These are phyloP conservation scores for Paulownia fortunei DNA, from an alignment of 257 asterid species.

Conservation along the genomic window DNA sequence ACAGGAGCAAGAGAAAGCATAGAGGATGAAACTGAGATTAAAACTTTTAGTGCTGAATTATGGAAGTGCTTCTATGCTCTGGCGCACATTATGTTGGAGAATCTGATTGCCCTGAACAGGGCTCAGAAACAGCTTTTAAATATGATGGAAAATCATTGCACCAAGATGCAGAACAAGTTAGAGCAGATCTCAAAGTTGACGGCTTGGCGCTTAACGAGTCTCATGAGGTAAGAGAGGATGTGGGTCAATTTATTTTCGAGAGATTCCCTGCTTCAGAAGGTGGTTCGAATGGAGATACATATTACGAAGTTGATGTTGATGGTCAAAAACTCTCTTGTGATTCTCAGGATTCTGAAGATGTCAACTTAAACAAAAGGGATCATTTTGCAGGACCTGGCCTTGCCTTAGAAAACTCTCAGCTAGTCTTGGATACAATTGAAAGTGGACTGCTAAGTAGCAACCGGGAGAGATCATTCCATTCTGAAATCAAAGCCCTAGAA, in stretches of 20 bases:
- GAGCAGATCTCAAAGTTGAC: slow-evolving; percentile 50
- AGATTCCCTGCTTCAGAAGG: slow-evolving; percentile 57
- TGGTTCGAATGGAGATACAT: slow-evolving; percentile 49
- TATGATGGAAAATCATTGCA: slow-evolving; percentile 53
- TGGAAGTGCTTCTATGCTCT: slow-evolving; percentile 82
- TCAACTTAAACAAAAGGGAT: slow-evolving; percentile 57
- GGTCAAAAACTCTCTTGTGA: slow-evolving; percentile 54
- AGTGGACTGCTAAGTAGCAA: slow-evolving; percentile 42
- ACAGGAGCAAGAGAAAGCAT: too few species aligned
- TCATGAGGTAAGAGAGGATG: slow-evolving; percentile 51
- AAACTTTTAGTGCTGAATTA: slow-evolving; percentile 41
- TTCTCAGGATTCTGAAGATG: slow-evolving; percentile 72
- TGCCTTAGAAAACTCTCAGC: slow-evolving; percentile 38
- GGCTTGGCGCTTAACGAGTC: slow-evolving; percentile 44
- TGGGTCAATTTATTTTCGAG: slow-evolving; percentile 49
- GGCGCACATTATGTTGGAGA: slow-evolving; percentile 50
- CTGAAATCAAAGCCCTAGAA: slow-evolving; percentile 57
- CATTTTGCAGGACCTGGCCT: slow-evolving; percentile 47
- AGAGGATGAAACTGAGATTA: too few species aligned
- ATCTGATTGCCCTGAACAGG: slow-evolving; percentile 63
- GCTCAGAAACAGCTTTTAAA: slow-evolving; percentile 50
- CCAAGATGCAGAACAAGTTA: slow-evolving; percentile 52
- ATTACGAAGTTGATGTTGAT: slow-evolving; percentile 57
- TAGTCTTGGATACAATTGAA: slow-evolving; percentile 47
- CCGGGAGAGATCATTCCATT: slow-evolving; percentile 52